Percentiles rank a stretch among this genome's conserved stretches.
phyloP scores from a whole-genome alignment of 2,329 filamentous ascomycete genomes.

The Penicillium griseofulvum region DNA sequence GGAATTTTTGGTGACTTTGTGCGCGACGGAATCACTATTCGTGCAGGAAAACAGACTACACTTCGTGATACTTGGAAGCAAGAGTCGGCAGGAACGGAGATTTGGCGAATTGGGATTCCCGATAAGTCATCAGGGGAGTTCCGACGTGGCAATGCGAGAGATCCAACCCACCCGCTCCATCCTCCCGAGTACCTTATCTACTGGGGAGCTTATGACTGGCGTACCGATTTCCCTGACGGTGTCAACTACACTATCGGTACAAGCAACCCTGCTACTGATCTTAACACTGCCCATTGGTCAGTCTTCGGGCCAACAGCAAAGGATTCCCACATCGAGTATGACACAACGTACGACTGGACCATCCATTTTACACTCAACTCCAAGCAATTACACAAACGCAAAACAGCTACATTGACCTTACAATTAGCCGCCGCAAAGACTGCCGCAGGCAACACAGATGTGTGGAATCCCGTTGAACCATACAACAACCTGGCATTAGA shows the following conservation, averaged over 20 bases:
- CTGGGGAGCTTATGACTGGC: conserved; percentile 61
- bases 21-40: conserved; percentile 52
- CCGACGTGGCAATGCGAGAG: conserved; percentile 54
- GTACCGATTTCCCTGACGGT: conserved; percentile 58
- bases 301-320: conserved; percentile 52
- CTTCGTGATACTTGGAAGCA: conserved; percentile 49
- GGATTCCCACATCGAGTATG: conserved; percentile 43
- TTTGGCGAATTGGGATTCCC: conserved; percentile 63
- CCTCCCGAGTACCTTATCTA: conserved; percentile 62
- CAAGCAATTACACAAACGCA: conserved; percentile 43
- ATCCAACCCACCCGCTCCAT: conserved; percentile 50
- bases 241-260: conserved; percentile 58
- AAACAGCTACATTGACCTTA: conserved; percentile 58
- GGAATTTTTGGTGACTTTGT: conserved; percentile 61
- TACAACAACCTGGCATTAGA: conserved; percentile 55
- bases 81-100: conserved; percentile 57
- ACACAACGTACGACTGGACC: conserved; percentile 58
- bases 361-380: conserved; percentile 52
- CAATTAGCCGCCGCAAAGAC: conserved; percentile 64
- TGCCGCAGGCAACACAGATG: conserved; percentile 61
- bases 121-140: conserved; percentile 63
- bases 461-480: conserved; percentile 54
- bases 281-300: conserved; percentile 67
- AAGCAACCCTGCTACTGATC: conserved; percentile 49
- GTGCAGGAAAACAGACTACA: conserved; percentile 42